phyloP scores from a whole-genome alignment of 2,329 filamentous ascomycete species.

The Phyllosticta citrichinensis region DNA sequence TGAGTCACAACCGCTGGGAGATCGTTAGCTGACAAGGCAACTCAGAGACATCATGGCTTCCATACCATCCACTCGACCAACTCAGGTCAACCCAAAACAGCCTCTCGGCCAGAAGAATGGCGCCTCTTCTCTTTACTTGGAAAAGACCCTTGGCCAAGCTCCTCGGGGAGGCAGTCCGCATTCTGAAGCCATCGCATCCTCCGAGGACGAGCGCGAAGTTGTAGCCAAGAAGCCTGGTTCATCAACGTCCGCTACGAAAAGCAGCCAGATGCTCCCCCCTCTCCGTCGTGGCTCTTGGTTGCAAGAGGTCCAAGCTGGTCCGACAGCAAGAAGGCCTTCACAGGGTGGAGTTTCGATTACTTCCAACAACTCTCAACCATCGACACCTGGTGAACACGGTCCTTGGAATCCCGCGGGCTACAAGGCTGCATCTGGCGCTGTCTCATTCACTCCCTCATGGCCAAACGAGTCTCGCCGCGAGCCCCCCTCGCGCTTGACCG shows the following conservation, averaged over 20 bases:
- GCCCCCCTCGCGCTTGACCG: slow-evolving; percentile 7
- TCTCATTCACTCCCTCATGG: slow-evolving; percentile 31
- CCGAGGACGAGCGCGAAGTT: slow-evolving; percentile 77
- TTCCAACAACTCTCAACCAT: slow-evolving; percentile 69
- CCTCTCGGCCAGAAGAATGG: slow-evolving; percentile 4
- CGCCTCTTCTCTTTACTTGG: slow-evolving; percentile 2
- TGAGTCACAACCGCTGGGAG: not conserved
- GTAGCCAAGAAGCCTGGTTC: slow-evolving; percentile 2
- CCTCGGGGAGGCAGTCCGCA: slow-evolving; percentile 56
- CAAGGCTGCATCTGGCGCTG: slow-evolving; percentile 31
- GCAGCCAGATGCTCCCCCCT: slow-evolving; percentile 45
- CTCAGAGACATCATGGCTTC: slow-evolving; percentile 1
- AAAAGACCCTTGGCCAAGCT: slow-evolving; percentile 1
- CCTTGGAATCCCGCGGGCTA: slow-evolving; percentile 29
- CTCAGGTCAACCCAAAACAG: not conserved
- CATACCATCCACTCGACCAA: slow-evolving; percentile 2
- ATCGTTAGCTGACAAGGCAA: not conserved
- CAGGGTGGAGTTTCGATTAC: slow-evolving; percentile 61
- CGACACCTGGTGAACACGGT: slow-evolving; percentile 58
- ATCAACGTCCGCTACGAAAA: slow-evolving; percentile 15
- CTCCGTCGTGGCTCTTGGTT: slow-evolving; percentile 55
- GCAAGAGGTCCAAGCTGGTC: slow-evolving; percentile 60
- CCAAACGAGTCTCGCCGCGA: slow-evolving; percentile 14
- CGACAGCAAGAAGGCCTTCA: slow-evolving; percentile 54
- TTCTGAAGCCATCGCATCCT: slow-evolving; percentile 86